These are phyloP conservation scores for Aureobasidium sp. DNA, from an alignment of 2,329 filamentous ascomycete species.

Conservation along the genomic window DNA sequence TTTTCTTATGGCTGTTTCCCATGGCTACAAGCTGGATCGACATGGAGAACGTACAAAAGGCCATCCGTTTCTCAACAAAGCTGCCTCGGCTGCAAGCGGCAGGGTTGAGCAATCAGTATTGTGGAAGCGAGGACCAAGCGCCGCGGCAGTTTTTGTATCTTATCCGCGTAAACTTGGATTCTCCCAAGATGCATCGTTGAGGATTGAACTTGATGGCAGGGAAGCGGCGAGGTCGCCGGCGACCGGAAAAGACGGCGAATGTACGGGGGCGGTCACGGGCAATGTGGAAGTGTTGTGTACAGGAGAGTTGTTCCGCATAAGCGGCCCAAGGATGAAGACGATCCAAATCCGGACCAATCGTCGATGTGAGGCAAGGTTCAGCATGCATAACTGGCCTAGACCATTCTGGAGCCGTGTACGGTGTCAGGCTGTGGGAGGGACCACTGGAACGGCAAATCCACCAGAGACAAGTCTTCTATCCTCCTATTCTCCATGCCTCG, in stretches of 20 bases:
- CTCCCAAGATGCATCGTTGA: not conserved
- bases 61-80: not conserved
- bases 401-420: not conserved
- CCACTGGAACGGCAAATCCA: not conserved
- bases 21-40: not conserved
- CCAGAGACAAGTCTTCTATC: not conserved
- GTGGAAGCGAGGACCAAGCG: not conserved
- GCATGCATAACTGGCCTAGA: not conserved
- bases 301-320: not conserved
- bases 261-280: not conserved
- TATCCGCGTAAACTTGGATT: not conserved
- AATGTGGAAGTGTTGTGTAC: not conserved
- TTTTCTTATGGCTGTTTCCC: not conserved
- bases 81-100: not conserved
- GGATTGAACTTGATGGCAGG: not conserved
- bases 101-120: not conserved
- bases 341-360: not conserved
- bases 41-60: not conserved
- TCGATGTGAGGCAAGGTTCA: not conserved
- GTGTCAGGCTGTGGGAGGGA: not conserved
- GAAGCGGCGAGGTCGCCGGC: not conserved
- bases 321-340: not conserved
- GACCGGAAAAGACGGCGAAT: not conserved
- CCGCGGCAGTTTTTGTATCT: not conserved
- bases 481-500: not conserved